phyloP scores from a whole-genome alignment of 1,284 basidiomycete species.

The Phellopilus nigrolimitatus region DNA sequence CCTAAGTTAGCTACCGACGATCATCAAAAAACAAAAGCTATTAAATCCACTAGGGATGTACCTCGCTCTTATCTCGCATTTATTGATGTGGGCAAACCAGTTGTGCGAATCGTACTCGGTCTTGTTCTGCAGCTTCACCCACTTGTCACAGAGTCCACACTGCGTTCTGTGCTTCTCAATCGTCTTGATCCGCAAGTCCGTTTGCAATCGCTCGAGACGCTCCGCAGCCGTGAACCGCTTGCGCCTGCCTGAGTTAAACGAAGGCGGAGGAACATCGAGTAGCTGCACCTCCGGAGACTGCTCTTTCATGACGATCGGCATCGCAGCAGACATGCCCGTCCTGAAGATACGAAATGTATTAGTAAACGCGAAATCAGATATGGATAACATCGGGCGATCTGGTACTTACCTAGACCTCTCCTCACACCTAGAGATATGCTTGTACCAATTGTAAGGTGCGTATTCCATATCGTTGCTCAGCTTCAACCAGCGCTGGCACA shows the following conservation, averaged over 20 bases:
- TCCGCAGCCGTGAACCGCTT: constrained; percentile 19
- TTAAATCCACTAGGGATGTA: too few relatives aligned
- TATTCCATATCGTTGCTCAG: constrained; percentile 19
- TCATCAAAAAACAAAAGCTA: too few relatives aligned
- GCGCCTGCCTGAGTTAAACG: background rate
- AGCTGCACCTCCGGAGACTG: background rate
- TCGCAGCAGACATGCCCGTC: background rate
- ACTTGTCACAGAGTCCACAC: constrained; percentile 19
- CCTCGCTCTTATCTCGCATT: constrained; percentile 14
- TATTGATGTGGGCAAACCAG: constrained; percentile 18
- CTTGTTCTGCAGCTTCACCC: constrained; percentile 20
- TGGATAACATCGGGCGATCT: background rate
- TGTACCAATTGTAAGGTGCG: constrained; percentile 19
- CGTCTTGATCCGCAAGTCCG: constrained; percentile 16
- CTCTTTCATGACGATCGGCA: constrained; percentile 9
- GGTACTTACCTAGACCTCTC: background rate
- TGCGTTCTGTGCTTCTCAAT: constrained; percentile 20
- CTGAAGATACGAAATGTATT: background rate
- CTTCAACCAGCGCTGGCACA: constrained; percentile 19
- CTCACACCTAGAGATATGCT: constrained; percentile 17
- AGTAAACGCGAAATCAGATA: background rate
- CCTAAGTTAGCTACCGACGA: background rate
- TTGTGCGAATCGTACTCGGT: constrained; percentile 21
- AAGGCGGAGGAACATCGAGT: background rate
- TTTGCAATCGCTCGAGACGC: constrained; percentile 17